Conservation (phyloP, 1,139 yeast genomes). For the Barnettozyma hawaiiensis region DNA sequence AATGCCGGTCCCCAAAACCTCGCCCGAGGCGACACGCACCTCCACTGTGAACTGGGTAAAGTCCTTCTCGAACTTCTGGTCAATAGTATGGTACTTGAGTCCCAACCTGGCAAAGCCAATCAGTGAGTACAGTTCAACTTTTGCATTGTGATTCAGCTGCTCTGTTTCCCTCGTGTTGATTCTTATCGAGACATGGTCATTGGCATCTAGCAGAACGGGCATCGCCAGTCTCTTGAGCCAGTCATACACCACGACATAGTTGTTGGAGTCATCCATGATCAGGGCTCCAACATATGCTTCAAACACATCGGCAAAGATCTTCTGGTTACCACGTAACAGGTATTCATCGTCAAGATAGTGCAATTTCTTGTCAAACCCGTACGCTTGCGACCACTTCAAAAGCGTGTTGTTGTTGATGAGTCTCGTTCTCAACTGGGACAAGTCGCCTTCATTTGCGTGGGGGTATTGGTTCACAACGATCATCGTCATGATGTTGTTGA, state of each 20-base stretch:
- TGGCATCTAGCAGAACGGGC: conserved; percentile 16
- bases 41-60: conserved; percentile 49
- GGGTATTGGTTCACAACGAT: conserved; percentile 65
- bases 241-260: conserved; percentile 17
- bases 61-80: conserved; percentile 48
- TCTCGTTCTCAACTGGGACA: conserved; percentile 64
- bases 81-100: conserved; percentile 56
- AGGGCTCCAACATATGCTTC: conserved; percentile 27
- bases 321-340: conserved; percentile 27
- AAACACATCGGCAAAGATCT: conserved; percentile 26
- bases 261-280: conserved; percentile 18
- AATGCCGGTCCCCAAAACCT: conserved; percentile 56
- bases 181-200: conserved; percentile 24
- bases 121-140: conserved; percentile 68
- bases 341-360: conserved; percentile 34
- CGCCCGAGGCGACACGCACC: conserved; percentile 59
- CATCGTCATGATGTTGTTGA: conserved; percentile 67
- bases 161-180: conserved; percentile 5
- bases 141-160: conserved; percentile 32
- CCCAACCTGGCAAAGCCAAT: conserved; percentile 71
- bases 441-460: conserved; percentile 70
- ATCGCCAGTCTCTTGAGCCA: conserved; percentile 22
- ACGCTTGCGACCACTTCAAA: conserved; percentile 62
- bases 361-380: conserved; percentile 62
- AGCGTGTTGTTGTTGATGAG: conserved; percentile 73